phyloP scores from a whole-genome alignment of 345 rosid genomes.

The Linum tenue region DNA sequence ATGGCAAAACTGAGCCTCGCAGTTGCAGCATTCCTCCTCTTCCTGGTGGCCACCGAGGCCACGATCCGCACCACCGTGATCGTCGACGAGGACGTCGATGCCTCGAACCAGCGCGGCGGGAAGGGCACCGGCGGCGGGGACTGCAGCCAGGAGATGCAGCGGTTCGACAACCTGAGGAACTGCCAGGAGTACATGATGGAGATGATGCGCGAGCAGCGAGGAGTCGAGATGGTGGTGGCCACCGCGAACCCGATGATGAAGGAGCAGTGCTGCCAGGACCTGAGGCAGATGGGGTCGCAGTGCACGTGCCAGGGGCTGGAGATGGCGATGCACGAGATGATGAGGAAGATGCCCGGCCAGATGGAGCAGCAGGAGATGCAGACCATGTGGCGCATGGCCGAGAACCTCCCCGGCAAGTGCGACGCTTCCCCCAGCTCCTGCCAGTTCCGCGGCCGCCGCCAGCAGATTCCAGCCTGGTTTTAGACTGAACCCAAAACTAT shows the following conservation, averaged over 20 bases:
- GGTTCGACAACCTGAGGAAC: background rate
- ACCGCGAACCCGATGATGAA: no score
- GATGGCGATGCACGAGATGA: background rate
- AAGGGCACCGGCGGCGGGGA: background rate
- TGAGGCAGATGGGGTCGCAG: background rate
- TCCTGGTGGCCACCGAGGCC: background rate
- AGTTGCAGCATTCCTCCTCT: background rate
- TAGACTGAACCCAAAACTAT: no score
- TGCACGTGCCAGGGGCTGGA: background rate
- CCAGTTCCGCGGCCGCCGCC: no score
- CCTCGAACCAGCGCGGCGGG: background rate
- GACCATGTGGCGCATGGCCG: background rate
- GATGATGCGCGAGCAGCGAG: background rate
- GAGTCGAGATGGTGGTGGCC: background rate
- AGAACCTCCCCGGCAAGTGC: background rate
- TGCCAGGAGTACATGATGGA: background rate
- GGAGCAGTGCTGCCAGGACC: background rate
- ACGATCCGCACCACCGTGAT: background rate
- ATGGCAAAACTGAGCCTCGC: background rate
- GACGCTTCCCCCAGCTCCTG: background rate
- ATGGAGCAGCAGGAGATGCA: background rate
- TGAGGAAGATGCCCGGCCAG: background rate
- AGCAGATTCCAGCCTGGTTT: no score
- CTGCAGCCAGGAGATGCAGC: background rate
- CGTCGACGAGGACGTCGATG: background rate